Evolutionary conservation across 305 asterid species (phyloP).

Genomic region (Caryopteris hybrid): DNA sequence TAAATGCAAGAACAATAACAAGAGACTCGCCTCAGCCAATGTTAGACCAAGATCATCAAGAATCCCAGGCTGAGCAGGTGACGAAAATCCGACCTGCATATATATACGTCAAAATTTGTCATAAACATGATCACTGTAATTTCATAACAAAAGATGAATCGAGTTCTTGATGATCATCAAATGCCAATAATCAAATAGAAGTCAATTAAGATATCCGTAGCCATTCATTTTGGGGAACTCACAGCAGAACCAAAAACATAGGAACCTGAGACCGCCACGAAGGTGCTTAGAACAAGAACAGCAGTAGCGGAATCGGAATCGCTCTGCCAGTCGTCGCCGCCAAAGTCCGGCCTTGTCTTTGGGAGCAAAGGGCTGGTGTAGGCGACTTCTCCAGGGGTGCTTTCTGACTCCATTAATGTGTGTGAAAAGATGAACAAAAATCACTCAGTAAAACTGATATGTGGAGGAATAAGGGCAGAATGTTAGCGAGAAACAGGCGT

Average conservation of each 20-base stretch:
- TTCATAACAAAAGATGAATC: no score
- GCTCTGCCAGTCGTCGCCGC: slow-evolving; percentile 26
- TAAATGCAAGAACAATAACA: neutral
- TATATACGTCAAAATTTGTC: no score
- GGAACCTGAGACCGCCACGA: slow-evolving; percentile 76
- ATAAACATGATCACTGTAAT: no score
- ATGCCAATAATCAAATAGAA: no score
- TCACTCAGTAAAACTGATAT: no score
- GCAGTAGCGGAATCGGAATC: slow-evolving; percentile 37
- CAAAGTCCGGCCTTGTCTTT: slow-evolving; percentile 4
- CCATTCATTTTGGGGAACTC: slow-evolving; percentile 22
- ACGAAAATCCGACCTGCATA: slow-evolving; percentile 83
- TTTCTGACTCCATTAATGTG: slow-evolving; percentile 24
- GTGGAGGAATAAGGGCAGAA: no score
- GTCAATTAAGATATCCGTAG: neutral
- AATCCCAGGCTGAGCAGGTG: slow-evolving; percentile 82
- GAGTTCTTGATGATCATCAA: no score
- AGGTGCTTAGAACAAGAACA: slow-evolving; percentile 55
- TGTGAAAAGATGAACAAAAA: no score
- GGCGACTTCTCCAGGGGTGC: slow-evolving; percentile 16
- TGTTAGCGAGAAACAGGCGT: no score
- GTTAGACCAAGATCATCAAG: slow-evolving; percentile 64
- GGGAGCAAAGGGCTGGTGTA: slow-evolving; percentile 29
- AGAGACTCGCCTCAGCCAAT: slow-evolving; percentile 53
- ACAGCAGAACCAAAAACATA: slow-evolving; percentile 85